Percentiles rank a stretch among this genome's conserved stretches.
These are phyloP conservation scores for Microsporum canis DNA, from an alignment of 2,329 filamentous ascomycete species.

Conservation along the genomic window DNA sequence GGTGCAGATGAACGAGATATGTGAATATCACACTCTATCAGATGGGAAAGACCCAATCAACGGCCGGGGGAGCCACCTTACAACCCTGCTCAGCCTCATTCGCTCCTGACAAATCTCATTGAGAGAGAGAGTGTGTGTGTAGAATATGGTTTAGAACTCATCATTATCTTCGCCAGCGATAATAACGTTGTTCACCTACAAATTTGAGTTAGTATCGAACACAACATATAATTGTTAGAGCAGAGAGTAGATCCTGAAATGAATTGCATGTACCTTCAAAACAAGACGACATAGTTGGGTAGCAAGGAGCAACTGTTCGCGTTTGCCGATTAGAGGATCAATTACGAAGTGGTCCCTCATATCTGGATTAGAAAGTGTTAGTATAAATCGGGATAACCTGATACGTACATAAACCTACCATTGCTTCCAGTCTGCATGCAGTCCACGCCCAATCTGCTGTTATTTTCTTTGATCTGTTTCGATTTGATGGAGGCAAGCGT, in stretches of 20 bases:
- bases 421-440: constrained; percentile 95
- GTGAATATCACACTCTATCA: background rate
- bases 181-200: constrained; percentile 77
- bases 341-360: constrained; percentile 99
- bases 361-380: constrained; percentile 40
- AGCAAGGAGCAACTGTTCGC: constrained; percentile 88
- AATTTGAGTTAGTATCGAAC: constrained; percentile 14
- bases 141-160: constrained; percentile 53
- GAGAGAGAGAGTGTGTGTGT: background rate
- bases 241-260: background rate
- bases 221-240: background rate
- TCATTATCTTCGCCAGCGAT: constrained; percentile 77
- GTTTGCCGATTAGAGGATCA: constrained; percentile 95
- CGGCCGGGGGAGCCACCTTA: background rate
- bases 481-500: constrained; percentile 92
- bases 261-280: constrained; percentile 53
- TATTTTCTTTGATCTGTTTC: constrained; percentile 81
- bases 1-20: background rate
- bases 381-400: background rate
- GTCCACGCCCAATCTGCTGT: constrained; percentile 75
- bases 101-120: background rate
- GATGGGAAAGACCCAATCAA: background rate
- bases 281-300: constrained; percentile 98
- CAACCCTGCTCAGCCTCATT: background rate
- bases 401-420: constrained; percentile 38